Base-by-base conservation (phyloP, 495 filamentous ascomycete genomes). In the Polyplosphaeria fusca region DNA sequence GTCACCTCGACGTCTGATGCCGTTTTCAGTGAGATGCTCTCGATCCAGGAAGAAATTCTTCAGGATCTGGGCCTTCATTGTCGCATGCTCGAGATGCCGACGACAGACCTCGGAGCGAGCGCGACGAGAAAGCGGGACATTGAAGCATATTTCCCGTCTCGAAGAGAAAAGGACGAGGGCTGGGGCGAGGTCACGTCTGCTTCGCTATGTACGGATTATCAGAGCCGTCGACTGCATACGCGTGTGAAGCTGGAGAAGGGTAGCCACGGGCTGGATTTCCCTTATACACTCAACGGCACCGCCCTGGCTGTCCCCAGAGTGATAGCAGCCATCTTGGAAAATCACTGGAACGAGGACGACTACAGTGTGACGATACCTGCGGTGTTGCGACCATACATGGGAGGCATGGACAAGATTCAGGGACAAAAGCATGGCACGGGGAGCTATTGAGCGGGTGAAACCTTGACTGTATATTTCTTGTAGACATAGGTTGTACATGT, bases 181-280 rank as follows among this genome's bases (percentile, higher is more conserved):
- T 98, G 89, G 87, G 93, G 93, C 26, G 93, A 98, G 70, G 88
- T 98, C 11, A 95, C 91, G 0, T 89, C 84, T 47, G 83, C 89
- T 12, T 92, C 88, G 48, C 86, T 91, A 53, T 98, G 93, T 70
- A 93, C 89, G 3, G 94, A 97, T 68, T 97, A 97, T 71, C 93
- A 98, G 76, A 85, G 80, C 19, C 77, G 93, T 7, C 79, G 93
- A 18, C 74, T 98, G 32, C 86, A 79, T 23, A 95, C 93, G 11
- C 77, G 84, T 16, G 70, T 88, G 14, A 77, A 78, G 35, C 65
- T 78, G 25, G 74, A 76, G 67, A 55, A 72, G 43, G 78, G 75
- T 13, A 68, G 76, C 5, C 70, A 74, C 5, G 65, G 55, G 45
- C 48, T 55, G 47, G 70, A 48, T 41, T 76, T 55, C 37, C 86